These are phyloP conservation scores for Filosporella fistucella DNA, from an alignment of 495 filamentous ascomycete species.

Conservation along the genomic window DNA sequence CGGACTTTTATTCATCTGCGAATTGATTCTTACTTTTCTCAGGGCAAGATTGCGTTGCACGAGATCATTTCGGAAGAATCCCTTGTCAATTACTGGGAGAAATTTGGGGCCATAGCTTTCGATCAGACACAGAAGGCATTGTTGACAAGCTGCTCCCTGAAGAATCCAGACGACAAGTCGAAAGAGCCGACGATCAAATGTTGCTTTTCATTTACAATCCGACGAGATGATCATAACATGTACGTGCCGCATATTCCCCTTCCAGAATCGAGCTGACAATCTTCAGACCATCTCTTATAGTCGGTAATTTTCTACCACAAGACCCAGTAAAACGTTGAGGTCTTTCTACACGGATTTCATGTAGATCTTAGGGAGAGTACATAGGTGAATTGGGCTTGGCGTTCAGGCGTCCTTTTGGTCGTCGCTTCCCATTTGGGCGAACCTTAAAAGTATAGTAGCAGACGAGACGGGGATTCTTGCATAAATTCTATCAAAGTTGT, in stretches of 20 bases:
- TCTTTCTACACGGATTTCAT: conserved; percentile 1
- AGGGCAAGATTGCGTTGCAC: conserved; percentile 94
- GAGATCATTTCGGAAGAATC: conserved; percentile 94
- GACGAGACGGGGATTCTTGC: too few relatives aligned
- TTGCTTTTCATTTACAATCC: conserved; percentile 96
- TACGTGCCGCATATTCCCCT: conserved; percentile 42
- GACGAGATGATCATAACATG: conserved; percentile 94
- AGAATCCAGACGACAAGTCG: conserved; percentile 72
- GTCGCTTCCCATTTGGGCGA: too few relatives aligned
- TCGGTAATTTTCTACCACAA: conserved; percentile 92
- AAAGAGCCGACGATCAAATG: conserved; percentile 76
- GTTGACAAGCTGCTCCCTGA: conserved; percentile 87
- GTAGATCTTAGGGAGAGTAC: conserved; percentile 10
- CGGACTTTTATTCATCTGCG: neutral
- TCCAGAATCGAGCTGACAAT: neutral
- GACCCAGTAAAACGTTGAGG: conserved; percentile 24
- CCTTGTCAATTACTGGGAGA: conserved; percentile 97
- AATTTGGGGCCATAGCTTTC: conserved; percentile 97
- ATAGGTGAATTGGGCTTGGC: neutral
- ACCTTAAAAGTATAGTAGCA: too few relatives aligned
- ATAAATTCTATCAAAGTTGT: too few relatives aligned
- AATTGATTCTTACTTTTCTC: conserved; percentile 14
- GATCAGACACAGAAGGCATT: conserved; percentile 95
- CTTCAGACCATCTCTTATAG: conserved; percentile 74
- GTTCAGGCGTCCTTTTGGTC: too few relatives aligned